Percentiles rank a stretch among this genome's conserved stretches.
These are phyloP conservation scores for Myrica gale DNA, from an alignment of 306 rosid species.

Conservation along the genomic window DNA sequence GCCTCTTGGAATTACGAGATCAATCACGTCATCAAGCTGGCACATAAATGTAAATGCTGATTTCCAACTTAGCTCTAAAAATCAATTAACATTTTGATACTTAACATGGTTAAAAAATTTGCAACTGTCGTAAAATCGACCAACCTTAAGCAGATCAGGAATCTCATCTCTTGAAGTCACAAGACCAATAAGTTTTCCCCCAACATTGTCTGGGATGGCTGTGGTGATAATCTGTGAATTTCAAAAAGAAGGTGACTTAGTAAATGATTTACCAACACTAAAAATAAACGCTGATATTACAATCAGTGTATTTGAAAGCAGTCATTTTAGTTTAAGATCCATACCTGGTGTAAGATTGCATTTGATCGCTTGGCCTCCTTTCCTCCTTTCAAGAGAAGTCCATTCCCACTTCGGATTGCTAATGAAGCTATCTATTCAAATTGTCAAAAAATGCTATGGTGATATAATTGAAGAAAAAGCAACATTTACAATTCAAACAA, in stretches of 20 bases:
- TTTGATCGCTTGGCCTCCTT: constrained; percentile 97
- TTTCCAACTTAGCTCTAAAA: constrained; percentile 23
- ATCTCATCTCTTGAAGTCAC: constrained; percentile 97
- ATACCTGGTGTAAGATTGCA: constrained; percentile 83
- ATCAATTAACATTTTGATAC: constrained; percentile 27
- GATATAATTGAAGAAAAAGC: constrained; percentile 27
- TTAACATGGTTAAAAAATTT: constrained; percentile 23
- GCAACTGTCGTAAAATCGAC: constrained; percentile 17
- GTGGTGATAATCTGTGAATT: constrained; percentile 65
- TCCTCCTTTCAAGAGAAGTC: constrained; percentile 97
- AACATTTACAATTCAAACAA: constrained; percentile 10
- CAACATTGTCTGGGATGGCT: constrained; percentile 89
- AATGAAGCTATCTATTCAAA: constrained; percentile 84
- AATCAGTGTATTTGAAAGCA: constrained; percentile 9
- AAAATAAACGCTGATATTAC: constrained; percentile 2
- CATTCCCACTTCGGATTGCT: constrained; percentile 95
- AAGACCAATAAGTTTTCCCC: constrained; percentile 83
- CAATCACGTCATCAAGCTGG: constrained; percentile 91
- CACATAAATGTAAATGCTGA: constrained; percentile 26
- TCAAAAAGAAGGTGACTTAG: constrained; percentile 16
- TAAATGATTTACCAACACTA: constrained; percentile 14
- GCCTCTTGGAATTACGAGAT: constrained; percentile 97
- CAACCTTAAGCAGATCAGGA: constrained; percentile 87
- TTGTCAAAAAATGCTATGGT: constrained; percentile 15
- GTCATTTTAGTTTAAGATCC: constrained; percentile 28